phyloP scores from a whole-genome alignment of 805 yeast genomes.

The Ogataea methanolica region DNA sequence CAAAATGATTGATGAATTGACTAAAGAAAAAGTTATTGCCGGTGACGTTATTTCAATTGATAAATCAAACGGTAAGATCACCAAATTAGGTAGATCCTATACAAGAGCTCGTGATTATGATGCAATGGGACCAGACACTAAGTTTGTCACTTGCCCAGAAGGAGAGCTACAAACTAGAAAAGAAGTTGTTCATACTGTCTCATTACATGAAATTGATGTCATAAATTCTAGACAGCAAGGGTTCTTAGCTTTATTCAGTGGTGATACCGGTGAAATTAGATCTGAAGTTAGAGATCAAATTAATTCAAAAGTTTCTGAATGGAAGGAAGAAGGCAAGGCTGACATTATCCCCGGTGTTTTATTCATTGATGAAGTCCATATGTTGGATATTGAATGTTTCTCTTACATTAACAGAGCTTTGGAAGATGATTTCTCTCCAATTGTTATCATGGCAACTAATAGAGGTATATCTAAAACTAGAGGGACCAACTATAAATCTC shows the following conservation, averaged over 20 bases:
- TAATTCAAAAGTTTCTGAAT: constrained; percentile 75
- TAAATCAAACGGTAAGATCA: constrained; percentile 95
- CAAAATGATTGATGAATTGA: constrained; percentile 78
- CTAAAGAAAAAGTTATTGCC: constrained; percentile 84
- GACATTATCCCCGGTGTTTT: constrained; percentile 97
- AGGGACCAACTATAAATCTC: constrained; percentile 86
- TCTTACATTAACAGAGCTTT: constrained; percentile 91
- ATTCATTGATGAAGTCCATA: constrained; percentile 96
- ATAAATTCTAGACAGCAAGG: constrained; percentile 97
- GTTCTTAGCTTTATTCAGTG: constrained; percentile 37
- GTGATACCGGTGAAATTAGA: constrained; percentile 95
- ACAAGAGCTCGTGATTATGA: constrained; percentile 98
- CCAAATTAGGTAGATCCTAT: constrained; percentile 96
- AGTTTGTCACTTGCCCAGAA: constrained; percentile 93
- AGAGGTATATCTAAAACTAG: constrained; percentile 89
- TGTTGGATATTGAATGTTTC: constrained; percentile 96
- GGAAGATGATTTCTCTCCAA: constrained; percentile 88
- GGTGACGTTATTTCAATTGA: constrained; percentile 98
- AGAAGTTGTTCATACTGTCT: constrained; percentile 96
- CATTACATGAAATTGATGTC: constrained; percentile 92
- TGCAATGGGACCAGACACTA: constrained; percentile 87
- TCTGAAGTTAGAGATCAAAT: constrained; percentile 69
- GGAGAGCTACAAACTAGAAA: constrained; percentile 98
- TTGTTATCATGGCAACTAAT: constrained; percentile 93
- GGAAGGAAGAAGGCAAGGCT: constrained; percentile 97